These are phyloP conservation scores for Barnettozyma sucrosica DNA, from an alignment of 805 yeast genomes.

Conservation along the genomic window DNA sequence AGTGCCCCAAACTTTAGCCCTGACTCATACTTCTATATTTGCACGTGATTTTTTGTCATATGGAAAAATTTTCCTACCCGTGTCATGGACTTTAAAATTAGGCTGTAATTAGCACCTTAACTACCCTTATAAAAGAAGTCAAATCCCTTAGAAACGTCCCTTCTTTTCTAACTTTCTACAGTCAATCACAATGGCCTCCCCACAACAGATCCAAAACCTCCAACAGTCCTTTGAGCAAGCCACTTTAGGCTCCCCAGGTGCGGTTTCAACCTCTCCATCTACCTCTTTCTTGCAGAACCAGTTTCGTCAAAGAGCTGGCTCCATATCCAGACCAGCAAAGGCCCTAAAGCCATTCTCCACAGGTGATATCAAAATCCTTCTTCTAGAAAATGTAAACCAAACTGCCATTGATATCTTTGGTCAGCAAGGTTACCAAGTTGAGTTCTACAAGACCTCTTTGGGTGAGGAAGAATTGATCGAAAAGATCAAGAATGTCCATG, in stretches of 20 bases:
- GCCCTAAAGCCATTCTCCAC: constrained; percentile 90
- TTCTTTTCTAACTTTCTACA: no score
- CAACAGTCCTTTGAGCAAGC: constrained; percentile 53
- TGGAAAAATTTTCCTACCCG: background rate
- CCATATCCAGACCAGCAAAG: constrained; percentile 48
- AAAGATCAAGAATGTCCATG: constrained; percentile 90
- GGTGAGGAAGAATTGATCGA: constrained; percentile 92
- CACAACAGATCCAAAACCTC: constrained; percentile 55
- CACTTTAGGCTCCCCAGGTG: constrained; percentile 55
- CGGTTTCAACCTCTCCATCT: constrained; percentile 79
- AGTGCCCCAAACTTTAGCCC: background rate
- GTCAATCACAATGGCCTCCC: constrained; percentile 46
- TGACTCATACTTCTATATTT: background rate
- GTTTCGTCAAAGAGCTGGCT: constrained; percentile 37
- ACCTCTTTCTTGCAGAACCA: constrained; percentile 52
- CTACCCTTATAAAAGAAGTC: background rate
- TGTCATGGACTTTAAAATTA: constrained; percentile 1
- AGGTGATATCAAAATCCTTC: constrained; percentile 86
- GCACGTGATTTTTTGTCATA: constrained; percentile 10
- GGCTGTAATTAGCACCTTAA: background rate
- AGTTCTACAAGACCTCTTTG: constrained; percentile 81
- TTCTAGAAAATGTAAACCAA: constrained; percentile 88
- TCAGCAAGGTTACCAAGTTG: constrained; percentile 95
- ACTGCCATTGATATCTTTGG: constrained; percentile 85
- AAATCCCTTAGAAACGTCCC: background rate